Base-by-base conservation (phyloP, 2,329 filamentous ascomycete genomes). In the Colletotrichum somersetense region DNA sequence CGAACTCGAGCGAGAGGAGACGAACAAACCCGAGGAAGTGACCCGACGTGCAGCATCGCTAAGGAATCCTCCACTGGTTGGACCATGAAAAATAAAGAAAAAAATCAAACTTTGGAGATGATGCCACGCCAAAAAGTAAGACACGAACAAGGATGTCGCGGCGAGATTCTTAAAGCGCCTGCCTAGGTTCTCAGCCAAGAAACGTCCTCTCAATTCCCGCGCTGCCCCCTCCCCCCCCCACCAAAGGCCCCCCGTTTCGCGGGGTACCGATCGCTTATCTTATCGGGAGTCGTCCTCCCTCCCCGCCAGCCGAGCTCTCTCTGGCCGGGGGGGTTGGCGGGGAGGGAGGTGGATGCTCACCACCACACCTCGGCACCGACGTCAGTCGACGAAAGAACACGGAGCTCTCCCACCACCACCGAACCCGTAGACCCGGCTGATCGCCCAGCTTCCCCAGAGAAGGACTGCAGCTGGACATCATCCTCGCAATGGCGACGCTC, bases 401-500 rank as follows among this genome's bases (percentile, higher is more conserved):
- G 16, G 16, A 33, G 50, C 46, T 26, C 35, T 35, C 48, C 26
- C 20, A 48, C 20, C 44, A n/a, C 46, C 46, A 7, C 46, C 20
- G 20, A 48, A 48, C n/a, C 20, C 46, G n/a, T 23, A 48, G 20
- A 44, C 48, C 40, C 48, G 59, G 26, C 35, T 55, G 5, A 62
- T 23, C n/a, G 6, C n/a, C 16, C 26, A 30, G 62, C 14, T n/a
- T 10, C 33, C 10, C 10, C 5, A 48, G 42, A 33, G 30, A 35
- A 26, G 46, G 7, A 48, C 23, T 7, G n/a, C 16, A 40, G 20
- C 16, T 5, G 12, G 11, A n/a, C 5, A 14, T 30, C 1, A 4
- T 48, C 20, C 12, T 48, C 56, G 46, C 59, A 63, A 67, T 72
- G 59, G 46, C 68, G 12, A 65, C 77, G 26, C 73, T 80, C 55